phyloP scores from a whole-genome alignment of 331 rosid species.

The Rosa hybrid region DNA sequence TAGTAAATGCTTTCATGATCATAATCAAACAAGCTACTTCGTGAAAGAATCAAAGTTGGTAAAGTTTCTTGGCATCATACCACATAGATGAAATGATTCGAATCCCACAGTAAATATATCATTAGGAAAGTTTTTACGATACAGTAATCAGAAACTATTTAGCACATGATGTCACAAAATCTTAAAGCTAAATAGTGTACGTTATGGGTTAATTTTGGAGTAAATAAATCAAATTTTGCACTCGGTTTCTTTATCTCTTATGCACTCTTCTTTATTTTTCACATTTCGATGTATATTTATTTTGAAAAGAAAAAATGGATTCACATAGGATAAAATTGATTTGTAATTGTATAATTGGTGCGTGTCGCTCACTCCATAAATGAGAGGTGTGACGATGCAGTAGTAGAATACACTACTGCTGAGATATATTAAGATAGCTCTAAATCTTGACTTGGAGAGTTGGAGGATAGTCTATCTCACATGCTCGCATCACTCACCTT shows the following conservation, averaged over 20 bases:
- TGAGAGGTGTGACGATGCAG: not conserved
- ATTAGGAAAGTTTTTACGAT: not conserved
- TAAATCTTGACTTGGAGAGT: slow-evolving; percentile 73
- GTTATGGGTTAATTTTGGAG: not conserved
- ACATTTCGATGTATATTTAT: too few species aligned
- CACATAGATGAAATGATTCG: not conserved
- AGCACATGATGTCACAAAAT: not conserved
- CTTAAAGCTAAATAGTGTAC: not conserved
- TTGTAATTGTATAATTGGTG: not conserved
- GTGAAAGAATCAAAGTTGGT: slow-evolving; percentile 6
- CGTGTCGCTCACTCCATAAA: too few species aligned
- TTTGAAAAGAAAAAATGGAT: too few species aligned
- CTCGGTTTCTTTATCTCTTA: too few species aligned
- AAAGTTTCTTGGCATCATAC: slow-evolving; percentile 13
- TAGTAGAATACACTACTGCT: not conserved
- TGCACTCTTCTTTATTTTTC: too few species aligned
- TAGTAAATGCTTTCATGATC: not conserved
- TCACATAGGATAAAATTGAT: too few species aligned
- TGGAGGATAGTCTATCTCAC: slow-evolving; percentile 51
- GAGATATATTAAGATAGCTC: slow-evolving; percentile 27
- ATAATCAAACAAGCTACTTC: slow-evolving; percentile 8
- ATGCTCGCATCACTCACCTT: slow-evolving; percentile 60
- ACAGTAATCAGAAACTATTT: not conserved
- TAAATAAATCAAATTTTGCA: not conserved
- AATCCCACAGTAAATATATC: not conserved